Evolutionary conservation across 345 rosid species (phyloP).

Genomic region (Boechera retrofracta): DNA sequence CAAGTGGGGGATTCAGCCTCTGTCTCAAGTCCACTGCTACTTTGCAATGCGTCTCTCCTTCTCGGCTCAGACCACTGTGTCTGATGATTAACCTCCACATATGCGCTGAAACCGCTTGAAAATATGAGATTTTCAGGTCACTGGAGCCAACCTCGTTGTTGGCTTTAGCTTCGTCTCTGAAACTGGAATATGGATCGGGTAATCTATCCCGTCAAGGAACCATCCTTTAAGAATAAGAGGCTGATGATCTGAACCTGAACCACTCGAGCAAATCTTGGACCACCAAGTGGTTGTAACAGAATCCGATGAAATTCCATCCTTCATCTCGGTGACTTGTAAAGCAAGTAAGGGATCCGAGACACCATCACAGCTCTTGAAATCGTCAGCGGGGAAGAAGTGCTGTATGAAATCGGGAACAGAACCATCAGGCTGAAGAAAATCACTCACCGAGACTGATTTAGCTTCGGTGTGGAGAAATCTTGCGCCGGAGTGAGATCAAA

Average conservation of each 20-base stretch:
- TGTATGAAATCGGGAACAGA: conserved; percentile 33
- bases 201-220: conserved; percentile 23
- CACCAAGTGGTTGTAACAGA: conserved; percentile 50
- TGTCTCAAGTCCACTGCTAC: conserved; percentile 32
- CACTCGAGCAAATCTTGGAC: conserved; percentile 47
- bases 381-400: conserved; percentile 49
- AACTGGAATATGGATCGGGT: conserved; percentile 43
- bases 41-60: neutral
- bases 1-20: conserved; percentile 43
- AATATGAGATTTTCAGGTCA: conserved; percentile 43
- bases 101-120: conserved; percentile 53
- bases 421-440: conserved; percentile 36
- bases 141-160: conserved; percentile 33
- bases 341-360: conserved; percentile 48
- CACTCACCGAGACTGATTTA: conserved; percentile 40
- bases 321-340: conserved; percentile 53
- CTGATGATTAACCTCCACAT: conserved; percentile 45
- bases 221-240: conserved; percentile 28
- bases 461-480: conserved; percentile 45
- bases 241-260: neutral
- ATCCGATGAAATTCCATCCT: conserved; percentile 47
- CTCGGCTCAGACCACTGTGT: neutral
- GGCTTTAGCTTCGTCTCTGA: conserved; percentile 47
- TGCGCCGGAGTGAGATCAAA: conserved; percentile 36
- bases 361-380: conserved; percentile 30